phyloP scores from a whole-genome alignment of 208 protist genomes.

The Paratrypanosoma confusum region DNA sequence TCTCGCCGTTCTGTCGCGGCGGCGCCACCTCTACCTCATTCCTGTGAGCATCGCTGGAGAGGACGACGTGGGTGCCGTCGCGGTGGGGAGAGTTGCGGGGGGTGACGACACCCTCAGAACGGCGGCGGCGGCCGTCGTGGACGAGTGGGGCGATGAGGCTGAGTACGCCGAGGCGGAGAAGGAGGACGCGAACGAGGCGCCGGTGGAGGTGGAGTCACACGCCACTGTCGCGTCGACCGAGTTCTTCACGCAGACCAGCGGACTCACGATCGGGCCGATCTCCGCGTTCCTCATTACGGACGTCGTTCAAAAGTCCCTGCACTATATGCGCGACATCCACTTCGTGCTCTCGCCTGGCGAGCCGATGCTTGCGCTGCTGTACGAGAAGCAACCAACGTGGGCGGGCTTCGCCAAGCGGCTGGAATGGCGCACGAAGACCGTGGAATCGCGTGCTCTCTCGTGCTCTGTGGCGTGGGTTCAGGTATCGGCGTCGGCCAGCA shows the following conservation, averaged over 20 bases:
- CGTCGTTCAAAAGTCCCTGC: conserved; percentile 32
- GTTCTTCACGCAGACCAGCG: too few species aligned
- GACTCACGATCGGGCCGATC: conserved; percentile 19
- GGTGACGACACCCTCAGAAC: conserved; percentile 2
- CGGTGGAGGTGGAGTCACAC: not conserved
- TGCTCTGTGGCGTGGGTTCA: conserved; percentile 68
- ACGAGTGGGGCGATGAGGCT: conserved; percentile 78
- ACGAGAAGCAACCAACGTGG: conserved; percentile 66
- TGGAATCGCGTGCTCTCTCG: conserved; percentile 71
- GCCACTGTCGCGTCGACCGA: conserved; percentile 1
- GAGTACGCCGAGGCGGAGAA: conserved; percentile 43
- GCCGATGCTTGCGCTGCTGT: conserved; percentile 67
- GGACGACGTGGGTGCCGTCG: not conserved
- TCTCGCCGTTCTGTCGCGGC: conserved; percentile 55
- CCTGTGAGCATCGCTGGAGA: conserved; percentile 31
- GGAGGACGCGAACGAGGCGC: not conserved
- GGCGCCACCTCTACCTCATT: conserved; percentile 58
- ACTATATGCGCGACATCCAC: conserved; percentile 77
- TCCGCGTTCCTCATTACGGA: conserved; percentile 30
- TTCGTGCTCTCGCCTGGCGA: conserved; percentile 74
- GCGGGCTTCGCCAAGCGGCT: conserved; percentile 73
- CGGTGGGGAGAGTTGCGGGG: not conserved
- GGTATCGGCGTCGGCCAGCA: conserved; percentile 27
- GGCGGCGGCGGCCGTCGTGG: conserved; percentile 5
- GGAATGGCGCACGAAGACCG: conserved; percentile 64